phyloP scores from a whole-genome alignment of 2,329 filamentous ascomycete genomes.

The Sarocladiaceae sp. region DNA sequence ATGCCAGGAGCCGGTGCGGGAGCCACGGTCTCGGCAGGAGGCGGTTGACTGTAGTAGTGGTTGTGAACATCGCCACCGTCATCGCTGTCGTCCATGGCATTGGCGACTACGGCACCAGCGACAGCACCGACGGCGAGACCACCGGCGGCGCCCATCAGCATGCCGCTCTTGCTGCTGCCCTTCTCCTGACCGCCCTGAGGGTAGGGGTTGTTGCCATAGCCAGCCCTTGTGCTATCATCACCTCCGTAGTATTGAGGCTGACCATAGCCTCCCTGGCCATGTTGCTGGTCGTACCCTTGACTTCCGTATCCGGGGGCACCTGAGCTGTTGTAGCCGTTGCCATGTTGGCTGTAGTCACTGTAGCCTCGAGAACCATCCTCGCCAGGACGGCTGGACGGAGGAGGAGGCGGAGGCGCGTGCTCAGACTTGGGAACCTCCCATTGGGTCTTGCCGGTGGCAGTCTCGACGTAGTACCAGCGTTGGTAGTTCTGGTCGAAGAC shows the following conservation, averaged over 20 bases:
- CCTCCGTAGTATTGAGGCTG: constrained; percentile 3
- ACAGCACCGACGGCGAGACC: constrained; percentile 52
- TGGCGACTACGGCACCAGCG: constrained; percentile 51
- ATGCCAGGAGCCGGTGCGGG: constrained; percentile 8
- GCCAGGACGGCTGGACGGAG: constrained; percentile 17
- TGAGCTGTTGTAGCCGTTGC: not conserved
- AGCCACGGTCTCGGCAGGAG: constrained; percentile 11
- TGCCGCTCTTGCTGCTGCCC: constrained; percentile 42
- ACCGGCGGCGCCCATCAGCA: constrained; percentile 52
- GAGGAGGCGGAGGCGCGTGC: constrained; percentile 17
- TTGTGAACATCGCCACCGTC: constrained; percentile 17
- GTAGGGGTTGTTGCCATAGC: constrained; percentile 15
- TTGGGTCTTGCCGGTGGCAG: constrained; percentile 53
- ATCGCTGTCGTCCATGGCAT: constrained; percentile 36
- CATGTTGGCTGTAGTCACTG: constrained; percentile 11
- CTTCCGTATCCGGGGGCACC: constrained; percentile 14
- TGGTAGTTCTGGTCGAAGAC: constrained; percentile 57
- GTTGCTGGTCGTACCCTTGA: constrained; percentile 13
- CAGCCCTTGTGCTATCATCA: constrained; percentile 6
- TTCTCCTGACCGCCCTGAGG: constrained; percentile 22
- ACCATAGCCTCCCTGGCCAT: constrained; percentile 12
- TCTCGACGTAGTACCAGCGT: constrained; percentile 60
- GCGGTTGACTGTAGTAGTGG: constrained; percentile 16
- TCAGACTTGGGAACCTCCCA: constrained; percentile 51
- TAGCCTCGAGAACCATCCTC: constrained; percentile 19